These are phyloP conservation scores for Cladosporium halotolerans DNA, from an alignment of 2,329 filamentous ascomycete species.

Conservation along the genomic window DNA sequence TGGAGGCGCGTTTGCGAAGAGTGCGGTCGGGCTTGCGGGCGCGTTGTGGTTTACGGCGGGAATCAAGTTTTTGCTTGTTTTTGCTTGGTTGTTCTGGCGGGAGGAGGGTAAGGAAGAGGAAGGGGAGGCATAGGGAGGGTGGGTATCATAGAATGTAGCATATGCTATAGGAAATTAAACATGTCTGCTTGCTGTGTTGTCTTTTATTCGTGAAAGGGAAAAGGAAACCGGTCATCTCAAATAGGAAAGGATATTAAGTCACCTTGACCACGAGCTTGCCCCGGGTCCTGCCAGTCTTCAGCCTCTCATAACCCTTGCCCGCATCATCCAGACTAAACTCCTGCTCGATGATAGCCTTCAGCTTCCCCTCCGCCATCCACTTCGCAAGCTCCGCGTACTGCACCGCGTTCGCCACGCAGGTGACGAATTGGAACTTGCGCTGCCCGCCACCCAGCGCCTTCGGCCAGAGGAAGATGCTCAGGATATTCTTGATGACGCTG, in stretches of 20 bases:
- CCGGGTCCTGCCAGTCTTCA: conserved; percentile 50
- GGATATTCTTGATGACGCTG: conserved; percentile 27
- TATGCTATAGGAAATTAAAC: neutral
- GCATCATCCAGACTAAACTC: conserved; percentile 51
- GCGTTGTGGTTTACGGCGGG: conserved; percentile 40
- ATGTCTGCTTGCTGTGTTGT: neutral
- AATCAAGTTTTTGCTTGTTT: conserved; percentile 30
- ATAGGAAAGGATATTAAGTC: neutral
- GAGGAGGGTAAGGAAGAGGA: conserved; percentile 19
- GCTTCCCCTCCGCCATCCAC: conserved; percentile 54
- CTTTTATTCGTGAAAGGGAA: neutral
- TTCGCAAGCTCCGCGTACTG: conserved; percentile 46
- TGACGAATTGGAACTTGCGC: conserved; percentile 36
- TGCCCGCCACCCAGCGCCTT: conserved; percentile 47
- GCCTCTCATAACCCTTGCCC: conserved; percentile 51
- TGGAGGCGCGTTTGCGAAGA: conserved; percentile 49
- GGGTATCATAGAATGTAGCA: neutral
- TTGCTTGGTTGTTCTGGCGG: conserved; percentile 35
- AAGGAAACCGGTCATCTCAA: neutral
- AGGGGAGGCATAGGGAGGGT: neutral
- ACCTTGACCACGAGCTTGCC: conserved; percentile 53
- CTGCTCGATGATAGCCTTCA: conserved; percentile 52
- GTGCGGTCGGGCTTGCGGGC: conserved; percentile 42
- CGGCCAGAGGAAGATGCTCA: conserved; percentile 39
- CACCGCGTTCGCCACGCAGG: conserved; percentile 34